Base-by-base conservation (phyloP, 1,139 yeast genomes). In the Pichia sp. region DNA sequence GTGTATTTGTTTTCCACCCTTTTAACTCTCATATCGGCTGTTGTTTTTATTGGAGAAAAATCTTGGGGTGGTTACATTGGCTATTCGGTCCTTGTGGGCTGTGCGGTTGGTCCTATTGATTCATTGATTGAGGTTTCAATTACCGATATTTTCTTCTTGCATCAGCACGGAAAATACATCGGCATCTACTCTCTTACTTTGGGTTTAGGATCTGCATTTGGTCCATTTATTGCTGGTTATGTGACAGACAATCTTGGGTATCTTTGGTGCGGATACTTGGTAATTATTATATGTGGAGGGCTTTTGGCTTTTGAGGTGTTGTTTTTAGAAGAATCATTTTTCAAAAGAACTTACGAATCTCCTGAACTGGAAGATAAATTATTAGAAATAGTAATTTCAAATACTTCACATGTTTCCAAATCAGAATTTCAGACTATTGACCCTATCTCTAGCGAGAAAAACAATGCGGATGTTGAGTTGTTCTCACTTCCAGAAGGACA, bases 71-170 rank as follows among this genome's bases (percentile, higher is more conserved):
- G 60, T 36, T 52, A 73, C 37, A 70, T 69, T 54, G 74, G 66
- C 0, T 63, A 64, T 16, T 68, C 67, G 48, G 61, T 71, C n/a
- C 58, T 76, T 39, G 54, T 63, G 5, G 79, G 81, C 4, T 66
- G 74, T 55, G 73, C 76, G 3, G 78, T 75, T 28, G 78, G 79
- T 41, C 80, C 81, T 2, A 72, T 74, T 47, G 80, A 75, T 56
- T 72, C 79, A 1, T 65, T 76, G 55, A 76, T 75, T 25, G 78
- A 75, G 57, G 74, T 77, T 18, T 71, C 77, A 1, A 71, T 74
- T 9, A 71, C 76, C 2, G 80, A 76, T 59, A 71, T 76, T 5
- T 76, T 73, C 57, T 76, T 74, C 59, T 70, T 72, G 53, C 80
- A 76, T 58, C 78, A 76, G 60, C 65, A 78, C 57, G 76, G 78